Conservation (phyloP, 2,329 filamentous ascomycete species). For the Aspergillus fructus region DNA sequence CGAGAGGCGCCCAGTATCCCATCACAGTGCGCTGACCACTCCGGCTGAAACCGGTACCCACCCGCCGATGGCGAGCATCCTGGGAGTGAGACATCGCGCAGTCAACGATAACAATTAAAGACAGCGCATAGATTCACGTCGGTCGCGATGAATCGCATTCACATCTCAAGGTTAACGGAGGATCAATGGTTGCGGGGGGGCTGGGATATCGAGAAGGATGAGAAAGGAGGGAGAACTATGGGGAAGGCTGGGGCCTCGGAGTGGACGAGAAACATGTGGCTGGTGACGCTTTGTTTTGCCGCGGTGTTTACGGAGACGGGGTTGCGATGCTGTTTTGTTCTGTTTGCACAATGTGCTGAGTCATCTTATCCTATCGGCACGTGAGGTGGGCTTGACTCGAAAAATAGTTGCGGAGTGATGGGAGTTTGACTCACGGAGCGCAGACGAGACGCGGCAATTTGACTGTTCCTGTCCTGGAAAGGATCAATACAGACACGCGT, state of each 20-base stretch:
- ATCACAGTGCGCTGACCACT: conserved; percentile 42
- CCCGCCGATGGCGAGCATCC: conserved; percentile 39
- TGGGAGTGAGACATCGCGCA: conserved; percentile 40
- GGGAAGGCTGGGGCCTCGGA: conserved; percentile 35
- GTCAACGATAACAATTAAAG: conserved; percentile 24
- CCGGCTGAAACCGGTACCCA: conserved; percentile 42
- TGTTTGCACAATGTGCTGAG: conserved; percentile 27
- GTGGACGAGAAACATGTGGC: conserved; percentile 40
- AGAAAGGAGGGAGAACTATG: conserved; percentile 23
- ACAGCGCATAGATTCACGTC: conserved; percentile 28
- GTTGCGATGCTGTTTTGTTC: conserved; percentile 22
- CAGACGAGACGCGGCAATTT: not conserved
- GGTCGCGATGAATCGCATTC: conserved; percentile 27
- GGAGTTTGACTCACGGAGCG: conserved; percentile 6
- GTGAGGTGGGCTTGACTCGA: conserved; percentile 15
- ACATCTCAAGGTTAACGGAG: conserved; percentile 31
- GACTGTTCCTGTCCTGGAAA: not conserved
- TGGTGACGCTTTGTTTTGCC: conserved; percentile 31
- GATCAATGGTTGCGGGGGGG: conserved; percentile 15
- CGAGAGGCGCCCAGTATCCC: conserved; percentile 84
- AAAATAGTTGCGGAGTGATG: conserved; percentile 4
- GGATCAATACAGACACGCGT: not conserved
- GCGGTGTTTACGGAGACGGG: conserved; percentile 18
- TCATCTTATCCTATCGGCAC: conserved; percentile 23
- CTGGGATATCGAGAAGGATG: conserved; percentile 8